Evolutionary conservation across 164 flowering plant genomes (phyloP).

Genomic region (Nymphaea colorata): DNA sequence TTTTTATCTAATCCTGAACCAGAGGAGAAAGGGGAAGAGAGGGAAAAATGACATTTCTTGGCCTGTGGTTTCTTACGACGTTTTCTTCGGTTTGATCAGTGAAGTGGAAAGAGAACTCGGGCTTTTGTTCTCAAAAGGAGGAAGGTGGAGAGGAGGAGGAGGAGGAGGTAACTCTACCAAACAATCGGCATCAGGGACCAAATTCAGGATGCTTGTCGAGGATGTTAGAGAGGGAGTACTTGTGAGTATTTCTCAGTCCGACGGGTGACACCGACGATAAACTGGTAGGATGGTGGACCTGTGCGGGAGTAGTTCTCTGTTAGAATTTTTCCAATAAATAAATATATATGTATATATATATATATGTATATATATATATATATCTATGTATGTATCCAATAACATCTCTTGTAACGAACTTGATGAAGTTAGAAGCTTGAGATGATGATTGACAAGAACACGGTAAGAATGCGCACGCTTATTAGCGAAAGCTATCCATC

Average conservation of each 20-base stretch:
- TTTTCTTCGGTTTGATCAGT: conserved; percentile 25
- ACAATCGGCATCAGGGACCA: conserved; percentile 33
- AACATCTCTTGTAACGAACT: too few relatives aligned
- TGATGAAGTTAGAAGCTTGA: too few relatives aligned
- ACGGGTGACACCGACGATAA: too few relatives aligned
- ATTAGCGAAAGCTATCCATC: too few relatives aligned
- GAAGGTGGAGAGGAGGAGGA: conserved; percentile 30
- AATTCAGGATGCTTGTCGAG: conserved; percentile 89
- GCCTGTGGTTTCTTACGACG: neutral
- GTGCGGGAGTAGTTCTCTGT: too few relatives aligned
- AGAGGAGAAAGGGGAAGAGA: neutral
- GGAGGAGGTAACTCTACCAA: conserved; percentile 30
- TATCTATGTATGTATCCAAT: too few relatives aligned
- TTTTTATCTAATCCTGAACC: neutral
- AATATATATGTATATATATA: too few relatives aligned
- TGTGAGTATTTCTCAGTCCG: conserved; percentile 31
- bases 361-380: too few relatives aligned
- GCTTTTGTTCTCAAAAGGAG: conserved; percentile 60
- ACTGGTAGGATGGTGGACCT: too few relatives aligned
- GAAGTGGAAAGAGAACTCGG: conserved; percentile 97
- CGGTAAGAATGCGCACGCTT: too few relatives aligned
- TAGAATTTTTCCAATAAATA: too few relatives aligned
- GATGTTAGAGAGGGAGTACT: conserved; percentile 93
- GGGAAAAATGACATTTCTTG: neutral
- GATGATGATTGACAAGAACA: too few relatives aligned